Conservation (phyloP, 2,329 filamentous ascomycete species). For the Whalleya microplaca region DNA sequence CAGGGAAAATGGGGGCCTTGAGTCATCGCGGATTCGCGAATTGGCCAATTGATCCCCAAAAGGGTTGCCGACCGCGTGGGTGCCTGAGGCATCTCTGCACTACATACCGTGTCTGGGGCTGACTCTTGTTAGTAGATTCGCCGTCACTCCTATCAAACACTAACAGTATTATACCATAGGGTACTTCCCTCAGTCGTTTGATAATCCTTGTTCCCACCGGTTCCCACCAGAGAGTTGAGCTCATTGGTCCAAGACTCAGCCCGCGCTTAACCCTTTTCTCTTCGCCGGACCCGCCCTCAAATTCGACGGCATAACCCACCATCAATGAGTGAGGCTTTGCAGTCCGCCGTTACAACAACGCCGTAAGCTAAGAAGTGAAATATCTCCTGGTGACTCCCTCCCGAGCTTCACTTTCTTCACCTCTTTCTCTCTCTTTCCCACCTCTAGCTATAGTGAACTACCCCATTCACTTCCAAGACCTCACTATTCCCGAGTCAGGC, state of each 20-base stretch:
- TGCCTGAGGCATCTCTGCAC: constrained; percentile 23
- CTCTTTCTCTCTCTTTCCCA: constrained; percentile 27
- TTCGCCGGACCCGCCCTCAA: constrained; percentile 21
- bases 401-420: constrained; percentile 22
- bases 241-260: neutral
- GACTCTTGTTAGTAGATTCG: constrained; percentile 15
- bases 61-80: constrained; percentile 10
- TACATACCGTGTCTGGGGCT: constrained; percentile 7
- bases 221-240: neutral
- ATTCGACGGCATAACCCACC: constrained; percentile 25
- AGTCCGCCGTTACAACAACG: constrained; percentile 27
- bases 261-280: constrained; percentile 11
- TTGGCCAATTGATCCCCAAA: neutral
- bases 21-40: neutral
- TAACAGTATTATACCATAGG: constrained; percentile 8
- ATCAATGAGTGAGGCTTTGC: constrained; percentile 32
- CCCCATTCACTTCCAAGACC: constrained; percentile 21
- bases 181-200: neutral
- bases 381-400: constrained; percentile 40
- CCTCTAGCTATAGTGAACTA: constrained; percentile 11
- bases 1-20: neutral
- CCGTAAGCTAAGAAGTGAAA: constrained; percentile 35
- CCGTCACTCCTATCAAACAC: neutral
- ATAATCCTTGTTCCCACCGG: neutral
- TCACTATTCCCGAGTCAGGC: constrained; percentile 18